Evolutionary conservation across 371 early-diverging fungal species (phyloP).

Genomic region (Circinella minor): DNA sequence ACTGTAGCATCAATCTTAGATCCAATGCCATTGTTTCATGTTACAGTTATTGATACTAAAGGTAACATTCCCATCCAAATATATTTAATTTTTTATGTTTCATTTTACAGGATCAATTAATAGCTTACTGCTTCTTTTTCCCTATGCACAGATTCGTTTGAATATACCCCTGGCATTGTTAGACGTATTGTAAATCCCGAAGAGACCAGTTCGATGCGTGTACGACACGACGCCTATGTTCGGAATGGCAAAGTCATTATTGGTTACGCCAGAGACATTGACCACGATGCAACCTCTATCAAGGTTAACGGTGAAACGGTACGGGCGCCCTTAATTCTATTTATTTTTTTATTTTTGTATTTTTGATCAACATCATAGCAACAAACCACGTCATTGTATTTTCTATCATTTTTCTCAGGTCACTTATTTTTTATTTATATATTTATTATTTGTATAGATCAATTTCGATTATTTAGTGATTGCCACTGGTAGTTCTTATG

Average conservation of each 20-base stretch:
- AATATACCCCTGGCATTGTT: slow-evolving; percentile 49
- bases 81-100: background rate
- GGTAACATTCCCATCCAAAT: slow-evolving; percentile 19
- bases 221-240: slow-evolving; percentile 44
- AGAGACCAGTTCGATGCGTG: slow-evolving; percentile 33
- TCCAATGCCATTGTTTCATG: slow-evolving; percentile 51
- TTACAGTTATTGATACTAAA: slow-evolving; percentile 52
- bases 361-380: background rate
- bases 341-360: background rate
- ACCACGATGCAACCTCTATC: slow-evolving; percentile 31
- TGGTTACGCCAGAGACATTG: slow-evolving; percentile 42
- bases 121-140: background rate
- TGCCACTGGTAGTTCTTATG: slow-evolving; percentile 70
- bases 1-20: slow-evolving; percentile 50
- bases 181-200: slow-evolving; percentile 35
- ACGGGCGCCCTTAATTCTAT: slow-evolving; percentile 1
- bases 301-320: slow-evolving; percentile 37
- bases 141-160: slow-evolving; percentile 33
- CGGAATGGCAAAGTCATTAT: slow-evolving; percentile 49
- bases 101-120: background rate
- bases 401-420: background rate
- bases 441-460: slow-evolving; percentile 5
- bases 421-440: slow-evolving; percentile 1
- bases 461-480: slow-evolving; percentile 69
- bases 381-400: too few species aligned